Percentiles rank a stretch among this genome's conserved stretches.
Conservation (phyloP, 2,329 filamentous ascomycete species). For the Trichoderma guizhouense region DNA sequence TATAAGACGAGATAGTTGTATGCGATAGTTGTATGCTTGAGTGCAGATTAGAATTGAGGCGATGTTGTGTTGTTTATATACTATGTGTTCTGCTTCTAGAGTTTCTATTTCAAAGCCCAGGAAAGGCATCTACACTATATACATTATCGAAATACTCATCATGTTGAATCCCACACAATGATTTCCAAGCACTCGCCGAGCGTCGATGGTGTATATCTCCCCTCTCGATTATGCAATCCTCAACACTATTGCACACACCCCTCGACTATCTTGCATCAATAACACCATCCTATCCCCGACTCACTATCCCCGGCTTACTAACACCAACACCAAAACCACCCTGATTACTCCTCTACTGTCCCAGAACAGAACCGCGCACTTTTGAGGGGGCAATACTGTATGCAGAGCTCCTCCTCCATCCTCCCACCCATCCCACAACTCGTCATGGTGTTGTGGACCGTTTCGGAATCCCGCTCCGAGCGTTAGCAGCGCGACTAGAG, state of each 20-base stretch:
- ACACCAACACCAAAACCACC: background rate
- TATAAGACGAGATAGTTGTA: background rate
- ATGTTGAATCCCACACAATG: background rate
- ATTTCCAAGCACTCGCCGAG: background rate
- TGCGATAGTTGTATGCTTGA: background rate
- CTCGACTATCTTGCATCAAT: background rate
- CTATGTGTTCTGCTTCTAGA: background rate
- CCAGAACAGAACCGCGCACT: background rate
- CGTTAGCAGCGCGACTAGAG: background rate
- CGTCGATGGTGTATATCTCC: background rate
- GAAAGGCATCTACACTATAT: background rate
- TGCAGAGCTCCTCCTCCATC: background rate
- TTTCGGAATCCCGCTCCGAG: background rate
- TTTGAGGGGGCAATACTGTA: background rate
- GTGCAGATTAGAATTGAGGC: background rate
- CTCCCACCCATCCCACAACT: background rate
- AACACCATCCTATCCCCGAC: background rate
- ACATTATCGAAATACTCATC: background rate
- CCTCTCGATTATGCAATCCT: conserved; percentile 2
- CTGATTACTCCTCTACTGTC: background rate
- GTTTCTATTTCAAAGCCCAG: background rate
- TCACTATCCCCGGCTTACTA: background rate
- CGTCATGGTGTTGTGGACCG: background rate
- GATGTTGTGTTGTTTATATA: background rate
- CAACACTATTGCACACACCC: background rate